Base-by-base conservation (phyloP, 73 alveolate species). In the Breviolum minutum region DNA sequence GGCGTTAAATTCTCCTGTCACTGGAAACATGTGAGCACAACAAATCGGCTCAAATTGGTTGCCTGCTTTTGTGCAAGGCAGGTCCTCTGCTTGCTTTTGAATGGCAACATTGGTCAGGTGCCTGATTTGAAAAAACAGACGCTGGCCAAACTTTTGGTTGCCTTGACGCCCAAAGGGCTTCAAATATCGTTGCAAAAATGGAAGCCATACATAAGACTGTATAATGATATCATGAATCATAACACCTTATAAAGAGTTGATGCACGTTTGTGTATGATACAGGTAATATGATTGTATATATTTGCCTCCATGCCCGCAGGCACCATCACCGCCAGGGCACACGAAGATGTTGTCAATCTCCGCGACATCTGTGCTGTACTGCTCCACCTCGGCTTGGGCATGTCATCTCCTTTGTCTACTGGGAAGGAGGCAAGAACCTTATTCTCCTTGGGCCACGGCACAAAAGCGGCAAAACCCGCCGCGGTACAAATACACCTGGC, bases 41-140 rank as follows among this genome's bases (percentile, higher is more conserved):
- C 13, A 17, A 64, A 30, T 91, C 99, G 99, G 99, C 97, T 99
- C 54, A 40, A 40, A 40, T 40, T 40, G 54, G 54, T 40, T 99
- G 19, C 99, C 99, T 98, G 63, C 86, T n/a, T n/a, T n/a, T 99
- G 84, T 99, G 98, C 99, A 99, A 40, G 54, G 54, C 54, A 40
- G 99, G 70, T 99, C 99, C 98, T 99, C 99, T 40, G 99, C 99
- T 96, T 99, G 99, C 99, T 99, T 99, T 91, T 99, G 99, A 60
- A 99, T 99, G 60, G 99, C 99, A n/a, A 99, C 99, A 91, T 99
- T 99, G 32, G 99, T 99, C 93, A 99, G 96, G 99, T 99, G 99
- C 96, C 96, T 89, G 54, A 68, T 7, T 5, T 24, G 62, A 20
- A 12, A 48, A 40, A 32, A 10, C 69, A 82, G 54, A 10, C 54